phyloP scores from a whole-genome alignment of 164 flowering plant genomes.

The Stephania japonica region DNA sequence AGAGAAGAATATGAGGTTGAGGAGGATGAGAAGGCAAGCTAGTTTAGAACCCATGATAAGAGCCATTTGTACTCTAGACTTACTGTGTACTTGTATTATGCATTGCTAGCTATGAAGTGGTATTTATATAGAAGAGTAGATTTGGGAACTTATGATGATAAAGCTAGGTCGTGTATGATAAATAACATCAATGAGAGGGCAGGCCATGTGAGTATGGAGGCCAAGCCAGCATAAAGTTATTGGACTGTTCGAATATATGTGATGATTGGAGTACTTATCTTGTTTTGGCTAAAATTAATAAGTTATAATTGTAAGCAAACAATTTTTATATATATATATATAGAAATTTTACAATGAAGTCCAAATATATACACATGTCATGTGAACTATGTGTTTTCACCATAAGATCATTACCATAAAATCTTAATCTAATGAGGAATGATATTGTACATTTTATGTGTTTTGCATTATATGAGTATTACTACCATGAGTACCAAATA shows the following conservation, averaged over 20 bases:
- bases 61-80: slow-evolving; percentile 13
- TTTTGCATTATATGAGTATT: too few relatives aligned
- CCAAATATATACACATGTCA: too few relatives aligned
- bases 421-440: too few relatives aligned
- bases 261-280: neutral
- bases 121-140: slow-evolving; percentile 7
- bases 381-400: too few relatives aligned
- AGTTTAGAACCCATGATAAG: slow-evolving; percentile 19
- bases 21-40: slow-evolving; percentile 23
- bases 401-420: too few relatives aligned
- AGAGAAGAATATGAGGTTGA: slow-evolving; percentile 34
- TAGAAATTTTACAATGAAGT: too few relatives aligned
- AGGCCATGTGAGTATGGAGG: slow-evolving; percentile 11
- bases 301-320: neutral
- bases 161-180: neutral
- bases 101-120: neutral
- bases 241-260: neutral
- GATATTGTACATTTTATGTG: too few relatives aligned
- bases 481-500: too few relatives aligned
- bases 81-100: neutral
- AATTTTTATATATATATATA: too few relatives aligned
- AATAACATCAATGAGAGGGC: neutral
- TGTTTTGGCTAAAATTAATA: too few relatives aligned
- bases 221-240: neutral
- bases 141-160: neutral